Percentiles rank a stretch among this genome's conserved stretches.
Conservation (phyloP, 2,329 filamentous ascomycete species). For the Colletotrichum lupini region DNA sequence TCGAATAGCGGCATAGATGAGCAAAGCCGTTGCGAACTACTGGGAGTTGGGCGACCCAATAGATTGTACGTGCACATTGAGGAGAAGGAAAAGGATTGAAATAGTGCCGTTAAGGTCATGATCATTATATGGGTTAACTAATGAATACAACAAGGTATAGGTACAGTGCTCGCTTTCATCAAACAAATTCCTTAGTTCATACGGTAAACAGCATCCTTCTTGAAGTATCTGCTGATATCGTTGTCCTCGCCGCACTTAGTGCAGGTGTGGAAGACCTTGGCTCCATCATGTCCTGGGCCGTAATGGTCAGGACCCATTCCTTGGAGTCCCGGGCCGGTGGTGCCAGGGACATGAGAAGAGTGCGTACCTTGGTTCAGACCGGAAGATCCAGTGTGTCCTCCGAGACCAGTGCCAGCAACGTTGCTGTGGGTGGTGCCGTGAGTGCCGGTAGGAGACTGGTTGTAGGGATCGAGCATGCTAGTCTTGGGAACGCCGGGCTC, state of each 20-base stretch:
- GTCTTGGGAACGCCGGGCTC: constrained; percentile 25
- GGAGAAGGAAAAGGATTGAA: too few species aligned
- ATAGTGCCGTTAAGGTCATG: constrained; percentile 7
- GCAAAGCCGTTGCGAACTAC: too few species aligned
- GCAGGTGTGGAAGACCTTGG: constrained; percentile 36
- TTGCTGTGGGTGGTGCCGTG: background rate
- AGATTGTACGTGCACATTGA: too few species aligned
- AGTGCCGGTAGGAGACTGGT: background rate
- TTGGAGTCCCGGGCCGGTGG: constrained; percentile 3
- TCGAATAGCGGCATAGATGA: too few species aligned
- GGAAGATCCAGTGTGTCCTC: constrained; percentile 22
- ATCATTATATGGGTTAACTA: constrained; percentile 21
- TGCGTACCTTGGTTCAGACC: constrained; percentile 21
- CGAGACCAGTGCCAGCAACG: constrained; percentile 8
- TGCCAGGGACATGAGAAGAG: constrained; percentile 11
- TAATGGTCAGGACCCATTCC: constrained; percentile 34
- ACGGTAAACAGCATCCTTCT: constrained; percentile 36
- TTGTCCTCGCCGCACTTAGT: constrained; percentile 34
- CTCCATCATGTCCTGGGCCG: constrained; percentile 35
- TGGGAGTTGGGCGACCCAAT: too few species aligned
- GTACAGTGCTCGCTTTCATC: constrained; percentile 5
- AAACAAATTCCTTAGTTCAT: constrained; percentile 14
- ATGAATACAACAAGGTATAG: constrained; percentile 12
- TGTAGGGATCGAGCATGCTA: constrained; percentile 36
- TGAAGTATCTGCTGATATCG: constrained; percentile 38